A percentile compares a stretch with the other conserved stretches of the same genome.
Conservation (phyloP, 2,329 filamentous ascomycete species). For the Botryosphaeria agaves region DNA sequence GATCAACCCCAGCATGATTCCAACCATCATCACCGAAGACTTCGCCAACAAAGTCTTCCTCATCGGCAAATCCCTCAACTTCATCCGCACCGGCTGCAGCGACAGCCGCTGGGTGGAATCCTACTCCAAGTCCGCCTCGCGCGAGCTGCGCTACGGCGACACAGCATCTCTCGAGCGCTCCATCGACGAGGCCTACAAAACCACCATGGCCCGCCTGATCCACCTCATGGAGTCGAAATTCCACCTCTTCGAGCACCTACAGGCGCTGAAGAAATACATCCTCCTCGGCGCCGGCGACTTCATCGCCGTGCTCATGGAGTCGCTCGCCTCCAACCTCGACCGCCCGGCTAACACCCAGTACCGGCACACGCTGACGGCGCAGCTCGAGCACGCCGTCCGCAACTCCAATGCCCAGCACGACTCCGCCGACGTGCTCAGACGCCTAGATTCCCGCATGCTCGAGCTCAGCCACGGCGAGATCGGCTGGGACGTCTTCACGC, state of each 20-base stretch:
- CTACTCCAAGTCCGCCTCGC: constrained; percentile 85
- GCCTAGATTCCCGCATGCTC: constrained; percentile 94
- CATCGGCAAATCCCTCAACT: constrained; percentile 95
- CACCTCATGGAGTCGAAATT: constrained; percentile 92
- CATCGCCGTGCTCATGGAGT: constrained; percentile 93
- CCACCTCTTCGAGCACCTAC: constrained; percentile 80
- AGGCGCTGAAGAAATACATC: constrained; percentile 86
- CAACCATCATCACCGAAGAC: constrained; percentile 79
- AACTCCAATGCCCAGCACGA: constrained; percentile 96
- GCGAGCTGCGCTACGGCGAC: constrained; percentile 82
- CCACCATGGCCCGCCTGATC: constrained; percentile 89
- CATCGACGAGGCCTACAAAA: constrained; percentile 95
- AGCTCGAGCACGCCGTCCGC: constrained; percentile 90
- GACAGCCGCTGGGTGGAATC: constrained; percentile 91
- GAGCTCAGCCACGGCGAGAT: constrained; percentile 94
- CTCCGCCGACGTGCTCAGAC: constrained; percentile 72
- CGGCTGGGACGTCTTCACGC: constrained; percentile 96
- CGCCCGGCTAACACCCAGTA: constrained; percentile 94
- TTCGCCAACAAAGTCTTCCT: constrained; percentile 95
- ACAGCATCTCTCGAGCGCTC: constrained; percentile 80
- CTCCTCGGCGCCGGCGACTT: constrained; percentile 93
- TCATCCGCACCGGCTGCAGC: constrained; percentile 87
- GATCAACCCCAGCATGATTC: constrained; percentile 69
- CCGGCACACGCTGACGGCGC: constrained; percentile 89
- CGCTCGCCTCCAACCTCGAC: constrained; percentile 78